These are phyloP conservation scores for Pichia thaimueangensis DNA, from an alignment of 805 yeast genomes.

Conservation along the genomic window DNA sequence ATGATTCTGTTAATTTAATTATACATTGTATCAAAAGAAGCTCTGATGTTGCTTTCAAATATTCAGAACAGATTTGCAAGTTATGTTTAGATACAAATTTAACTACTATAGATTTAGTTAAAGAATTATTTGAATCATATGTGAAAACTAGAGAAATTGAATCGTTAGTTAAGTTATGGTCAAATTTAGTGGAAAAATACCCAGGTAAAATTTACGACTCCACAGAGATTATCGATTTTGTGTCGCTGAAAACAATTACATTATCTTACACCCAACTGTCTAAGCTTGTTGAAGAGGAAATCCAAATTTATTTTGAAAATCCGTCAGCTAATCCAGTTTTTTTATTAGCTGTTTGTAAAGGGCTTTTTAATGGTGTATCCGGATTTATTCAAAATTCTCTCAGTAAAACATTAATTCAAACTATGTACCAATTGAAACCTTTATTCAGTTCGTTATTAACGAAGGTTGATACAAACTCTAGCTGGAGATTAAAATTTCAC, in stretches of 20 bases:
- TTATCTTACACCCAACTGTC: constrained; percentile 44
- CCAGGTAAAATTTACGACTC: constrained; percentile 11
- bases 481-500: constrained; percentile 44
- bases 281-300: constrained; percentile 20
- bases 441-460: constrained; percentile 22
- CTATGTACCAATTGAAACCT: constrained; percentile 15
- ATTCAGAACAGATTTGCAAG: constrained; percentile 31
- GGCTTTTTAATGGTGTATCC: constrained; percentile 31
- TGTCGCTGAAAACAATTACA: constrained; percentile 36
- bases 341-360: constrained; percentile 32
- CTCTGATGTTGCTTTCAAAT: constrained; percentile 49
- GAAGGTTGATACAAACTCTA: constrained; percentile 12
- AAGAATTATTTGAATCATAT: constrained; percentile 33
- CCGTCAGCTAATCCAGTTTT: constrained; percentile 13
- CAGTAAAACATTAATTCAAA: constrained; percentile 17
- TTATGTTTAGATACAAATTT: not conserved
- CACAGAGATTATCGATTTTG: constrained; percentile 29
- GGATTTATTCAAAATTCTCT: constrained; percentile 27
- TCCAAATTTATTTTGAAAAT: constrained; percentile 11
- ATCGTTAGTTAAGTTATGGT: constrained; percentile 45
- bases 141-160: constrained; percentile 52
- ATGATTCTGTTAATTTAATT: constrained; percentile 38
- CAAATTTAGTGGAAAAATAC: constrained; percentile 15
- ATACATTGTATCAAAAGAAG: constrained; percentile 45
- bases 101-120: constrained; percentile 3